Percentiles rank a stretch among this genome's conserved stretches.
Evolutionary conservation across 2,329 filamentous ascomycete genomes (phyloP).

Genomic region (Arthroderma sp.): DNA sequence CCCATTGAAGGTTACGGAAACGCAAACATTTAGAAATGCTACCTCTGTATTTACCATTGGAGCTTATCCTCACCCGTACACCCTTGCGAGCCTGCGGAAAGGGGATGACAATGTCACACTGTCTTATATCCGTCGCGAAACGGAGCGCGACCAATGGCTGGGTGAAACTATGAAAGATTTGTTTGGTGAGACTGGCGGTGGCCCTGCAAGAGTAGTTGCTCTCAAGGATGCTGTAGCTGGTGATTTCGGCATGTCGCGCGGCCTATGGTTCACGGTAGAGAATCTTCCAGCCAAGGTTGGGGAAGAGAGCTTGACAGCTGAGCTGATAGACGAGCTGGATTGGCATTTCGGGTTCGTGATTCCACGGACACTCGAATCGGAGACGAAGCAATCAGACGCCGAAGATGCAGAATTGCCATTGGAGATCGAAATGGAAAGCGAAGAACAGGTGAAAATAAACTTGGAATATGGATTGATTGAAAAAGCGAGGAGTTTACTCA

Average conservation of each 20-base stretch:
- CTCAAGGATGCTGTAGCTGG: slow-evolving; percentile 75
- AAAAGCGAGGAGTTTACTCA: slow-evolving; percentile 35
- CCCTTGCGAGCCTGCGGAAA: slow-evolving; percentile 55
- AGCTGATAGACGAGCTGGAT: slow-evolving; percentile 51
- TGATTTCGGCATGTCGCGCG: slow-evolving; percentile 48
- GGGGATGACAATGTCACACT: slow-evolving; percentile 47
- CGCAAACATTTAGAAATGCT: slow-evolving; percentile 56
- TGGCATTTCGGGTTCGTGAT: slow-evolving; percentile 84
- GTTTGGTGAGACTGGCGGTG: slow-evolving; percentile 49
- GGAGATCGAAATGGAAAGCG: slow-evolving; percentile 1
- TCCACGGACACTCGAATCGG: slow-evolving; percentile 39
- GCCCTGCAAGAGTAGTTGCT: slow-evolving; percentile 51
- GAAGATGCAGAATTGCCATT: slow-evolving; percentile 5
- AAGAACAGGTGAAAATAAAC: slow-evolving; percentile 19
- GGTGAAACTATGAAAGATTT: slow-evolving; percentile 55
- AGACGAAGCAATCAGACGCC: slow-evolving; percentile 23
- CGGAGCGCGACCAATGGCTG: slow-evolving; percentile 69
- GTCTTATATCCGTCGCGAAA: slow-evolving; percentile 52
- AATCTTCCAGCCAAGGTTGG: slow-evolving; percentile 32
- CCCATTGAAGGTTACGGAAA: slow-evolving; percentile 54
- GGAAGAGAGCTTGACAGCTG: slow-evolving; percentile 42
- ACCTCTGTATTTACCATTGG: slow-evolving; percentile 67
- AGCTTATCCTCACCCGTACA: slow-evolving; percentile 84
- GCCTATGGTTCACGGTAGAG: slow-evolving; percentile 73
- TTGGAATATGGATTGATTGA: slow-evolving; percentile 37